Base-by-base conservation (phyloP, 192 early-diverging fungal species). In the Coemansia sp. region DNA sequence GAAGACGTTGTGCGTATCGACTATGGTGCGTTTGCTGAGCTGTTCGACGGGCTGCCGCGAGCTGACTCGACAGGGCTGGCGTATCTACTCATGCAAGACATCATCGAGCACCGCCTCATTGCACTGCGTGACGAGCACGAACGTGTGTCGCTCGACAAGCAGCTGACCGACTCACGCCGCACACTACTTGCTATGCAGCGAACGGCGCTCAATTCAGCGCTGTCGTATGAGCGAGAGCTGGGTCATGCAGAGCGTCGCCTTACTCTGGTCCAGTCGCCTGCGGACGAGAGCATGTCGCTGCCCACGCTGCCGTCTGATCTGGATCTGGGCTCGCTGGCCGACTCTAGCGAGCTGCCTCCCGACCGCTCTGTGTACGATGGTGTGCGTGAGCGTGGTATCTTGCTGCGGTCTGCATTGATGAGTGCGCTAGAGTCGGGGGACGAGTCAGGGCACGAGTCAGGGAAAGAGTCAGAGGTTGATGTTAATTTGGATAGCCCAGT, bases 1-100 rank as follows among this genome's bases (percentile, higher is more conserved):
- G 77, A 79, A 61, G 77, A 79, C 19, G 77, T 79, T 4, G 77
- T 79, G 60, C 71, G 71, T 38, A 70, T 79, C 39, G 77, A 79
- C 65, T 71, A 74, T 58, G 60, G 60, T 15, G 70, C 73, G n/a
- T 73, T 82, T 47, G 63, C 65, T 11, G 67, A 66, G 12, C 49
- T 76, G 19, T 76, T 82, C 45, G 58, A 63, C 23, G 43, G 47
- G 5, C 49, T 82, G 21, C 48, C 66, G 10, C 70, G 53, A 12
- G 22, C 37, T 1, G 79, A 82, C 51, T 60, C 70, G 0, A 76
- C 79, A 5, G 70, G 66, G 5, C 53, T 82, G 61, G 35, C 73
- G 0, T 75, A 75, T 32, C 32, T 70, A 57, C 57, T 82, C 7
- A 73, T 76, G 63, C 73, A 82, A 38, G 73, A 82, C 37, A 67